phyloP scores from a whole-genome alignment of 495 filamentous ascomycete genomes.

The Physcia stellaris region DNA sequence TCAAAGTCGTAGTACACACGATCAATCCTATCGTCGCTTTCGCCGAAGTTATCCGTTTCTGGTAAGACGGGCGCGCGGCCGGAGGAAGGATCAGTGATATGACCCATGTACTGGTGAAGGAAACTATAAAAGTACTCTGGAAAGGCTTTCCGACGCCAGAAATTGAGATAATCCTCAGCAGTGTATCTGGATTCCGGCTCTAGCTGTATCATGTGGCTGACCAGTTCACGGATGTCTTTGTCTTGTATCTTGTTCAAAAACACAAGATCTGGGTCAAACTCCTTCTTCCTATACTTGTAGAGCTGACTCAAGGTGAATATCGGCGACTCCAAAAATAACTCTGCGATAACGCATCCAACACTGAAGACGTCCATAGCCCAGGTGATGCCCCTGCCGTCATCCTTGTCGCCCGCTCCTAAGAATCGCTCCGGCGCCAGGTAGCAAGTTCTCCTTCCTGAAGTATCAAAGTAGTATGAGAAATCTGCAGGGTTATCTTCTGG shows the following conservation, averaged over 20 bases:
- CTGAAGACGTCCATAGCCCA: constrained; percentile 99
- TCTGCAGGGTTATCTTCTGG: constrained; percentile 96
- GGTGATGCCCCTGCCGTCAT: constrained; percentile 49
- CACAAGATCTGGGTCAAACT: constrained; percentile 75
- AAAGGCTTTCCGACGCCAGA: constrained; percentile 84
- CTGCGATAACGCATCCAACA: constrained; percentile 91
- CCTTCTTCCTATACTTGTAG: constrained; percentile 81
- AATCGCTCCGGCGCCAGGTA: constrained; percentile 95
- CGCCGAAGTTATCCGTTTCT: constrained; percentile 52
- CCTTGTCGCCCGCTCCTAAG: constrained; percentile 50
- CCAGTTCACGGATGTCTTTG: constrained; percentile 69
- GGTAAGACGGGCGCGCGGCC: constrained; percentile 52
- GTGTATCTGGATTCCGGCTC: constrained; percentile 85
- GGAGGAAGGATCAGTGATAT: constrained; percentile 86
- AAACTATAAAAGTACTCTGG: constrained; percentile 95
- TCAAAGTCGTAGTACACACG: constrained; percentile 89
- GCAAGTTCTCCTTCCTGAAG: constrained; percentile 82
- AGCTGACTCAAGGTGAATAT: constrained; percentile 89
- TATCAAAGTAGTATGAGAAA: constrained; percentile 96
- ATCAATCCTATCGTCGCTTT: constrained; percentile 88
- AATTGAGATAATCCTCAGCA: constrained; percentile 86
- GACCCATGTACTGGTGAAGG: constrained; percentile 90
- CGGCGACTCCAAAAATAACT: constrained; percentile 88
- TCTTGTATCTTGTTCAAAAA: constrained; percentile 81
- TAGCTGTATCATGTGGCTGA: constrained; percentile 88